phyloP scores from a whole-genome alignment of 345 rosid species.

The Murraya koenigii region DNA sequence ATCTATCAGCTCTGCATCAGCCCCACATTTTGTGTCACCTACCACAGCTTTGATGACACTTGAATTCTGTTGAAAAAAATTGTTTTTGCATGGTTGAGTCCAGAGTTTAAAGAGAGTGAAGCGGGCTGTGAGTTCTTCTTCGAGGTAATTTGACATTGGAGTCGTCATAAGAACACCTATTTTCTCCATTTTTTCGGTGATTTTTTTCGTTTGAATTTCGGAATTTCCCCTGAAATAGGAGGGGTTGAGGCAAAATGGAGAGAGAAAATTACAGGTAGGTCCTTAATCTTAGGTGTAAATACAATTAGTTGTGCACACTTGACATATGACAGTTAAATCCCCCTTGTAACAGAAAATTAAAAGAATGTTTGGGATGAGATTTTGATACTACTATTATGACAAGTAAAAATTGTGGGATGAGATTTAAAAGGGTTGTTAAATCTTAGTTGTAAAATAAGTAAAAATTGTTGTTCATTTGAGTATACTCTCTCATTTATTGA shows the following conservation, averaged over 20 bases:
- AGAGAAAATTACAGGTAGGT: background rate
- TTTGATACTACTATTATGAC: too few relatives aligned
- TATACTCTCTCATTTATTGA: too few relatives aligned
- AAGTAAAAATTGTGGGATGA: too few relatives aligned
- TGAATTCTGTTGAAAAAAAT: constrained; percentile 37
- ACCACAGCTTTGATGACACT: constrained; percentile 74
- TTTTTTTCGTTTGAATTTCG: too few relatives aligned
- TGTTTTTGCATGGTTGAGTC: constrained; percentile 38
- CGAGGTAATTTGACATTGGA: constrained; percentile 58
- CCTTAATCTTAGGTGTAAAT: background rate
- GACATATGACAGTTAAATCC: background rate
- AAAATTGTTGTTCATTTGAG: too few relatives aligned
- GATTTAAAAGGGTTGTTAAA: too few relatives aligned
- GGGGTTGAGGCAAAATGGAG: background rate
- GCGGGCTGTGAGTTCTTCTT: constrained; percentile 66
- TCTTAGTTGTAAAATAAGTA: too few relatives aligned
- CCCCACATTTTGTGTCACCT: constrained; percentile 53
- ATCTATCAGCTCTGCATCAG: constrained; percentile 65
- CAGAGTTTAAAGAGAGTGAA: constrained; percentile 62
- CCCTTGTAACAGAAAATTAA: background rate
- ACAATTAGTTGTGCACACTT: background rate
- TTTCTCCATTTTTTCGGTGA: constrained; percentile 47
- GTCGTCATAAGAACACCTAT: constrained; percentile 70
- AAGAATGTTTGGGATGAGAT: too few relatives aligned
- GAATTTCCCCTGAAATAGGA: too few relatives aligned